Conservation (phyloP, 495 filamentous ascomycete genomes). For the Penicillium parvum region DNA sequence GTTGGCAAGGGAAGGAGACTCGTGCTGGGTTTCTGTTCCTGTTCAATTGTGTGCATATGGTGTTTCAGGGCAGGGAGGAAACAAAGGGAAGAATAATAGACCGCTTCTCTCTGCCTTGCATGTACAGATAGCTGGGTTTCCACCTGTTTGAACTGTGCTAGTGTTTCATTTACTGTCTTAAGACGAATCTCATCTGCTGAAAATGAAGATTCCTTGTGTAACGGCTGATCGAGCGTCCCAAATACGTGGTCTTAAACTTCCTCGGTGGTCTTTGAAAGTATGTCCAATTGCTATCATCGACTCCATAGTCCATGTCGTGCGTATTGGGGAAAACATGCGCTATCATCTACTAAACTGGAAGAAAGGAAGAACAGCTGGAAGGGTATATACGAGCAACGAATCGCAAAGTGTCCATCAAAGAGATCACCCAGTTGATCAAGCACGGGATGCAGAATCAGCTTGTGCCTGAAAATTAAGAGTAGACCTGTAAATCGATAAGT, state of each 20-base stretch:
- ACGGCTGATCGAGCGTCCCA: no score
- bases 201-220: conserved; percentile 15
- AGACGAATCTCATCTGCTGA: conserved; percentile 36
- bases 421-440: no score
- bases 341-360: no score
- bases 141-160: conserved; percentile 41
- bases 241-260: no score
- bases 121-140: conserved; percentile 51
- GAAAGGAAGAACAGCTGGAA: no score
- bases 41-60: conserved; percentile 27
- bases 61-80: conserved; percentile 27
- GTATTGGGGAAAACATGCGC: no score
- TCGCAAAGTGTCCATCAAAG: no score
- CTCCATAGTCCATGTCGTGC: no score
- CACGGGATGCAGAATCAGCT: neutral
- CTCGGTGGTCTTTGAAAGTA: no score
- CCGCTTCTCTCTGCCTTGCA: conserved; percentile 33
- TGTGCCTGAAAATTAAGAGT: neutral
- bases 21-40: conserved; percentile 6
- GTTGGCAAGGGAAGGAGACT: conserved; percentile 8
- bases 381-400: no score
- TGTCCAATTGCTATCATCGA: no score
- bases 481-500: neutral
- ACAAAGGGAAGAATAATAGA: conserved; percentile 27
- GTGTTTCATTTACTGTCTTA: conserved; percentile 31